Percentiles rank a stretch among this genome's conserved stretches.
Conservation (phyloP, 192 early-diverging fungal species). For the Coemansia sp. region DNA sequence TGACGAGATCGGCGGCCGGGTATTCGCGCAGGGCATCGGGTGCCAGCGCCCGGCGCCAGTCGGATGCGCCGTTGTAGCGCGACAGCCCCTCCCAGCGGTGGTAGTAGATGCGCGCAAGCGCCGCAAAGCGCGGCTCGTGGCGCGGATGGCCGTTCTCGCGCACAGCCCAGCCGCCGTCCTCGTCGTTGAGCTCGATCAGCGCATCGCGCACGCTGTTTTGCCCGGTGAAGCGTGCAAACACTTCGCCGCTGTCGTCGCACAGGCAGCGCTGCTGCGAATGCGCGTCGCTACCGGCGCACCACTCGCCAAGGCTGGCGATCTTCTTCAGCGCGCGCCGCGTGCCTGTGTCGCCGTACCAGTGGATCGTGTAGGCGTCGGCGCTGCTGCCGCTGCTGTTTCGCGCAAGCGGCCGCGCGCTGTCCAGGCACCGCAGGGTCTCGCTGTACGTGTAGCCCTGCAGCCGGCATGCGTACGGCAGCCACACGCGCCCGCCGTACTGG, state of each 20-base stretch:
- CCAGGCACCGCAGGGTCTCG: constrained; percentile 21
- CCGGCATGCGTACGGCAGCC: constrained; percentile 19
- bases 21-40: neutral
- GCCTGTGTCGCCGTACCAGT: constrained; percentile 28
- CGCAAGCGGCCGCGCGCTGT: constrained; percentile 12
- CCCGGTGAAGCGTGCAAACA: constrained; percentile 18
- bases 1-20: constrained; percentile 12
- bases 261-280: neutral
- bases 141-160: constrained; percentile 11
- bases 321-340: constrained; percentile 26
- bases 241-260: constrained; percentile 33
- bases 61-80: constrained; percentile 8
- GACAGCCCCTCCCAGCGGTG: constrained; percentile 33
- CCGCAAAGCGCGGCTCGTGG: neutral
- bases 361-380: constrained; percentile 12
- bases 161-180: constrained; percentile 27
- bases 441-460: constrained; percentile 15
- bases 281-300: constrained; percentile 8
- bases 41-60: constrained; percentile 10
- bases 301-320: constrained; percentile 21
- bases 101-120: constrained; percentile 23
- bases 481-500: constrained; percentile 1
- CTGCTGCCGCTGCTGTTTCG: neutral
- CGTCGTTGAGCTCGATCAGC: constrained; percentile 28
- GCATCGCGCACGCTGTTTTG: constrained; percentile 26